Base-by-base conservation (phyloP, 805 yeast genomes). In the Wickerhamomyces rabaulensis region DNA sequence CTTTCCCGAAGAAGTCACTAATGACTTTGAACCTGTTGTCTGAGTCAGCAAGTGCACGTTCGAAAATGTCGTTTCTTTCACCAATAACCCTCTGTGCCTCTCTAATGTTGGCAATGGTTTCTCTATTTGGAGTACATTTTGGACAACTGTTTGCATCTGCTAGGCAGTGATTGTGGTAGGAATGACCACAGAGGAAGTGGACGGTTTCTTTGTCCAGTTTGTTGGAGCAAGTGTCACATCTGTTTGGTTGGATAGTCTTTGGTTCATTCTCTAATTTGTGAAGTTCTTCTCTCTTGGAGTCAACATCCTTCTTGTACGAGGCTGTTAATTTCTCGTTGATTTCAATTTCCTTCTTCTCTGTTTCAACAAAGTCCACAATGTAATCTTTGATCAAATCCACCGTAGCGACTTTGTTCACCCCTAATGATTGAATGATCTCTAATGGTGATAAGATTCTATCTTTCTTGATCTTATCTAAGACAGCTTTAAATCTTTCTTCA, bases 141-240 rank as follows among this genome's bases (percentile, higher is more conserved):
- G 97, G 96, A 61, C 98, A 92, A 39, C 68, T 72, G 17, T 61
- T 64, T 35, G 71, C 76, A 39, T 80, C 81, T 42, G 72, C 73
- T 22, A 89, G 65, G 60, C 99, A 94, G 39, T 84, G 71, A 54
- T 84, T 87, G 60, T 94, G 98, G 60, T 79, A 90, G 3, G 94
- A 80, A 58, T 94, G 99, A 26, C 75, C 74, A 67, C 99, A 94
- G 52, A 80, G 78, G 69, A 92, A 94, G 56, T 87, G 95, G 1
- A 87, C 78, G 3, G 84, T 75, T 0, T 98, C 97, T 38, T 82
- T 72, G 48, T 87, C 95, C 19, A 92, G 66, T 12, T 77, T 73
- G 42, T 51, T 56, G 6, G 57, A 48, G 23, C 63, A 60, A 1
- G 58, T 50, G 16, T 54, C 54, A 47, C 63, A 60, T 10, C 44